phyloP scores from a whole-genome alignment of 495 filamentous ascomycete genomes.

The Staphylotrichum longicolle region DNA sequence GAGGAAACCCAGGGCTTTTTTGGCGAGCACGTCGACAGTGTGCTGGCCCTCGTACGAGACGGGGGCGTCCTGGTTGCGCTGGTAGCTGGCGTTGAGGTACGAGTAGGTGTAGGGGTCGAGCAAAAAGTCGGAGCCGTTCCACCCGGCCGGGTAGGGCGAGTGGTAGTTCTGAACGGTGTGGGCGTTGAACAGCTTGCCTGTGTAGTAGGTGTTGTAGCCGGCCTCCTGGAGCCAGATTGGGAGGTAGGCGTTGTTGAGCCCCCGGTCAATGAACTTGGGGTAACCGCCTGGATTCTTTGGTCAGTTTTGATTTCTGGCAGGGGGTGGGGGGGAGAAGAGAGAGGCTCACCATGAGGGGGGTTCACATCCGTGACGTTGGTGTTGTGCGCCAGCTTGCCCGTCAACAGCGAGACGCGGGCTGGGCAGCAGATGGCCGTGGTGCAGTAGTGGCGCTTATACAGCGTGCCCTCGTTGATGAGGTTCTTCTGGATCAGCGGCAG shows the following conservation, averaged over 20 bases:
- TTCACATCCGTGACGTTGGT: constrained; percentile 71
- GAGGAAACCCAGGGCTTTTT: constrained; percentile 63
- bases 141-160: constrained; percentile 56
- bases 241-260: constrained; percentile 64
- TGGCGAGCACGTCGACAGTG: constrained; percentile 59
- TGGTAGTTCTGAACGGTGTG: constrained; percentile 60
- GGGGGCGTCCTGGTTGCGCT: constrained; percentile 60
- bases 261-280: constrained; percentile 64
- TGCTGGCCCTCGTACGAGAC: constrained; percentile 58
- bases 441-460: constrained; percentile 58
- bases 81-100: constrained; percentile 65
- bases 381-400: constrained; percentile 67
- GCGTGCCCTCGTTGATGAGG: constrained; percentile 53
- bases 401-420: constrained; percentile 61
- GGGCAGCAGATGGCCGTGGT: constrained; percentile 66
- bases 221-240: constrained; percentile 67
- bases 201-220: constrained; percentile 73
- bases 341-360: constrained; percentile 55
- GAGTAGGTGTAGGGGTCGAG: constrained; percentile 71
- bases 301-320: not conserved
- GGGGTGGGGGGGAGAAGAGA: too few relatives aligned
- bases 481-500: constrained; percentile 54
- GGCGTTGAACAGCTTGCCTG: constrained; percentile 69
- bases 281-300: constrained; percentile 55
- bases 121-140: constrained; percentile 61